Percentiles rank a stretch among this genome's conserved stretches.
Evolutionary conservation across 306 rosid species (phyloP).

Genomic region (Notholithocarpus densiflorus): DNA sequence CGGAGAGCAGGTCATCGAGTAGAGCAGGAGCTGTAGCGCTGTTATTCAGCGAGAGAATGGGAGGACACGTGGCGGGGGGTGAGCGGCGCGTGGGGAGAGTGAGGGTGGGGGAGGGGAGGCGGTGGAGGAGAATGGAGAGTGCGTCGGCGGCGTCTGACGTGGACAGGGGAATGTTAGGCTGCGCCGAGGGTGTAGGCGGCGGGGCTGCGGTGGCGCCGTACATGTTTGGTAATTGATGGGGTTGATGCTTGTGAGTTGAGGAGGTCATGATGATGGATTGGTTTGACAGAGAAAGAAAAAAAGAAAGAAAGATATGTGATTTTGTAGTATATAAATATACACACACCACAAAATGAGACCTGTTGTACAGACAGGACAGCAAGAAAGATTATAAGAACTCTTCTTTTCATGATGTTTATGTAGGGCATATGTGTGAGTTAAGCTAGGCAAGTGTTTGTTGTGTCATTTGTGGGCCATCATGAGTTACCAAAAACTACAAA

Average conservation of each 20-base stretch:
- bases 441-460: no score
- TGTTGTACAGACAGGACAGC: no score
- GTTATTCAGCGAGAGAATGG: slow-evolving; percentile 29
- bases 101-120: slow-evolving; percentile 78
- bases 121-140: slow-evolving; percentile 69
- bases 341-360: no score
- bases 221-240: slow-evolving; percentile 26
- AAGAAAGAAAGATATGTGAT: not conserved
- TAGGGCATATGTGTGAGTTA: no score
- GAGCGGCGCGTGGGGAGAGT: slow-evolving; percentile 61
- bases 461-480: no score
- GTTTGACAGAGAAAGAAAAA: not conserved
- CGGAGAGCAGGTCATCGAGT: slow-evolving; percentile 27
- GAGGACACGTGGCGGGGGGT: slow-evolving; percentile 43
- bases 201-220: slow-evolving; percentile 81
- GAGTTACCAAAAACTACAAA: no score
- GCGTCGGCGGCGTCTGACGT: slow-evolving; percentile 56
- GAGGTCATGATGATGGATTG: slow-evolving; percentile 43
- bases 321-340: not conserved
- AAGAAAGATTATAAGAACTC: no score
- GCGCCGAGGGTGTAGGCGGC: slow-evolving; percentile 73
- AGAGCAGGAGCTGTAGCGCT: not conserved
- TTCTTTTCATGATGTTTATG: no score
- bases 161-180: slow-evolving; percentile 31
- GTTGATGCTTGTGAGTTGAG: slow-evolving; percentile 48